These are phyloP conservation scores for Evansstolkia leycettana DNA, from an alignment of 495 filamentous ascomycete species.

Conservation along the genomic window DNA sequence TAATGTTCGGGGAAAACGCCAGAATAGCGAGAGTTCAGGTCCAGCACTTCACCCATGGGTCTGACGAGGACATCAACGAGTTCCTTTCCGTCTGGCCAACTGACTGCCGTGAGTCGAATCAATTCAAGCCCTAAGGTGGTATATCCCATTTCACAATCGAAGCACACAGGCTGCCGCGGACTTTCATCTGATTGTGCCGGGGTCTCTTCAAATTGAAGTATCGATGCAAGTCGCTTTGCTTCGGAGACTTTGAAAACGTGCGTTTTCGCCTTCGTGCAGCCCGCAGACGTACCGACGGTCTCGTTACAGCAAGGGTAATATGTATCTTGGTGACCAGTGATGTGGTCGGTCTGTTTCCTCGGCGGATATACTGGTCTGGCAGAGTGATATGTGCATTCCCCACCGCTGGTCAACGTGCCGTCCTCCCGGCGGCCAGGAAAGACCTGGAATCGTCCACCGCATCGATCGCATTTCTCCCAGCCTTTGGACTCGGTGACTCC, in stretches of 20 bases:
- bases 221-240: conserved; percentile 57
- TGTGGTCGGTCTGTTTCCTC: conserved; percentile 31
- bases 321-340: conserved; percentile 34
- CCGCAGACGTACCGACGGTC: conserved; percentile 50
- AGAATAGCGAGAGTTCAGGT: conserved; percentile 83
- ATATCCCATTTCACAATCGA: conserved; percentile 98
- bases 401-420: conserved; percentile 65
- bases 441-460: conserved; percentile 74
- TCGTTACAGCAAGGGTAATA: conserved; percentile 70
- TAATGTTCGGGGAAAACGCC: conserved; percentile 70
- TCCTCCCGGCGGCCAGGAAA: conserved; percentile 80
- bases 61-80: conserved; percentile 77
- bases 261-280: conserved; percentile 53
- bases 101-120: conserved; percentile 72
- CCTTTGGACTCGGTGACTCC: conserved; percentile 54
- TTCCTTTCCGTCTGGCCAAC: conserved; percentile 67
- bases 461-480: conserved; percentile 85
- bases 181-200: conserved; percentile 41
- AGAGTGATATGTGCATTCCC: conserved; percentile 66
- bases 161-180: conserved; percentile 44
- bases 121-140: conserved; percentile 78
- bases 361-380: conserved; percentile 46
- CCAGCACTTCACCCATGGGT: conserved; percentile 72
- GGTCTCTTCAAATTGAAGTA: conserved; percentile 70
- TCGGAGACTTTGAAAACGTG: conserved; percentile 87